Evolutionary conservation across 495 filamentous ascomycete species (phyloP), one percentile per base, ranked within the genome.

Genomic region (Podospora sp.): DNA sequence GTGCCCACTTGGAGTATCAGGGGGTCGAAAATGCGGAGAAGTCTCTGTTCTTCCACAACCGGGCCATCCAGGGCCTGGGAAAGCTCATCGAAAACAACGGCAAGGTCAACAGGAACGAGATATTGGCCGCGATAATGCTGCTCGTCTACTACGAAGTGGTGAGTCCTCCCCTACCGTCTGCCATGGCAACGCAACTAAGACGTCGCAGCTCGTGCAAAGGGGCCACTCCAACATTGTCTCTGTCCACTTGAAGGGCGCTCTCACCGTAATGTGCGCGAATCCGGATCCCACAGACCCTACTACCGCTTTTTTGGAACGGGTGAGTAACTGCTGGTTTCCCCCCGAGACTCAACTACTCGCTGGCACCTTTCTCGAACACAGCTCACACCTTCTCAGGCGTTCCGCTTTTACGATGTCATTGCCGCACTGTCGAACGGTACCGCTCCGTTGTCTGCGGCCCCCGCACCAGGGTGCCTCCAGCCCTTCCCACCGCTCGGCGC

Each of bases 321-420:
- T 88, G 76, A 27, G 84, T 77, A 83, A 76, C 5, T 61, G 1
- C 4, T 5, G 60, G 9, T 18, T 12, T 36, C 18, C 29, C 29
- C 29, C 29, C 29, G 29, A 33, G 29, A 33, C 29, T 33, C 29
- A 3, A 4, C 8, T 3, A 8, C 29, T 4, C 4, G 29, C 4
- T 8, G 29, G 29, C 29, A 33, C 29, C 29, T 8, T 33, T 33
- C 29, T 33, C 29, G 29, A 33, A 33, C 61, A 26, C 22, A 27
- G 22, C 33, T 27, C 29, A 53, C 60, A 27, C 21, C 50, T 6
- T n/a, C 20, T 22, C 36, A 88, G 84, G 86, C 86, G 2, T 89
- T 89, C 65, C 81, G 86, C 6, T 89, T 88, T 68, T 89, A 88
- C 75, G 87, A 89, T 70, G 87, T 89, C 18, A 87, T 88, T 21